Base-by-base conservation (phyloP, 495 filamentous ascomycete genomes). In the Aspergillus bridgeri region DNA sequence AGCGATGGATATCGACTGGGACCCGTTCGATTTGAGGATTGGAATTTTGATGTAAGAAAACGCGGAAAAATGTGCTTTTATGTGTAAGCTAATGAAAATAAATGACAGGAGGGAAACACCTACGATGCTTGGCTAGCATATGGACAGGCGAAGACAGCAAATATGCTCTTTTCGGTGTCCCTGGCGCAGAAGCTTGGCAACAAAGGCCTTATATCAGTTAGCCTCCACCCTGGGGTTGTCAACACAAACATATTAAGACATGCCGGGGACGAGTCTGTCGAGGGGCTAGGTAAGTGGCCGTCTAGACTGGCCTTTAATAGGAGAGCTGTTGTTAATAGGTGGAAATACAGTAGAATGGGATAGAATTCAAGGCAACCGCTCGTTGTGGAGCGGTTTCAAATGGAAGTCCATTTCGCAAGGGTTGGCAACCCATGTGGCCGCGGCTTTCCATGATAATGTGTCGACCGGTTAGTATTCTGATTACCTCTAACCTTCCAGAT, bases 391-490 rank as follows among this genome's bases (percentile, higher is more conserved):
- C 2, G 64, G 60, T 0, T 72, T 77, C 24, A 51, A 61, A 15
- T 48, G 42, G 22, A 86, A 86, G 68, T 75, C 70, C 2, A 54
- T 66, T 0, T 73, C 81, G 42, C 72, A 82, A 58, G 85, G 84
- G 2, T 74, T 70, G n/a, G 79, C 82, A 8, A 86, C 81, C 0
- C 79, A 78, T 22, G 58, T 88, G 0, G 79, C 82, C 18, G 84
- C 83, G 1, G 83, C 83, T 0, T 73, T 85, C 59, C 81, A 86
- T 60, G 79, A 38, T 38, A 15, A 11, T 8, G 17, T 38, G 2
- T 38, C 13, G 17, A 38, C 33, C 17, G 33, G 33, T 81, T 0
- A 68, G 64, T 5, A 48, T 83, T 13, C 73, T 48, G 70, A 78
- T 80, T 56, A 65, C 42, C n/a, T n/a, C 18, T 3, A 18, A 27